Evolutionary conservation across 2,329 filamentous ascomycete species (phyloP), one percentile per base, ranked within the genome.

Genomic region (Teratosphaeria gauchensis): DNA sequence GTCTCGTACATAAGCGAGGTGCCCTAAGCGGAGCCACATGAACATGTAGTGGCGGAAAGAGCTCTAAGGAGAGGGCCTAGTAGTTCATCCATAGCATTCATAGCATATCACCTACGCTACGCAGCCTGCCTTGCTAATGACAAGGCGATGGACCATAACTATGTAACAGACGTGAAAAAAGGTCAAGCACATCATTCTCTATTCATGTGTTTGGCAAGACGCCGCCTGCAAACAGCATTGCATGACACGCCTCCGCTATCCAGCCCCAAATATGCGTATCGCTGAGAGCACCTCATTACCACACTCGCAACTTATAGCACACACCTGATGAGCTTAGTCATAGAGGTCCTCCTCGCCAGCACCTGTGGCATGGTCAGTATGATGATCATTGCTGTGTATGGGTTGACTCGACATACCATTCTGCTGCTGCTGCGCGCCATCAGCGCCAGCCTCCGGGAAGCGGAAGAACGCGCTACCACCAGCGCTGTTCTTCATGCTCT

Each of bases 401-500:
- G 9, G 33, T 9, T 31, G 54, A 28, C 16, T 19, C 31, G 30
- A 68, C 69, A 55, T 68, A 72, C 77, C 68, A 68, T 74, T 72
- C 62, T 66, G 61, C 61, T 71, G 63, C 70, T 72, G 58, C 67
- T 73, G 54, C 32, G 58, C 64, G 35, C 76, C 64, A 75, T 78
- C 64, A 30, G 74, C 76, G 75, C 78, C 82, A 77, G 78, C 83
- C 73, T 77, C 82, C 67, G 75, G 92, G 86, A 99, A 99, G 77
- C 95, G 92, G 89, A 99, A 99, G 84, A 94, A 96, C 68, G 70
- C 71, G 60, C 90, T 91, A 71, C 92, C 92, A 46, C 92, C 92
- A 56, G 91, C 92, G 61, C 90, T 86, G 74, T 95, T 96, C 89
- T 99, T 99, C 91, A 99, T 95, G 75, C 92, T 92, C 80, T 97